Percentiles rank a stretch among this genome's conserved stretches.
Evolutionary conservation across 768 basidiomycete species (phyloP).

Genomic region (Leccinum uliginosum): DNA sequence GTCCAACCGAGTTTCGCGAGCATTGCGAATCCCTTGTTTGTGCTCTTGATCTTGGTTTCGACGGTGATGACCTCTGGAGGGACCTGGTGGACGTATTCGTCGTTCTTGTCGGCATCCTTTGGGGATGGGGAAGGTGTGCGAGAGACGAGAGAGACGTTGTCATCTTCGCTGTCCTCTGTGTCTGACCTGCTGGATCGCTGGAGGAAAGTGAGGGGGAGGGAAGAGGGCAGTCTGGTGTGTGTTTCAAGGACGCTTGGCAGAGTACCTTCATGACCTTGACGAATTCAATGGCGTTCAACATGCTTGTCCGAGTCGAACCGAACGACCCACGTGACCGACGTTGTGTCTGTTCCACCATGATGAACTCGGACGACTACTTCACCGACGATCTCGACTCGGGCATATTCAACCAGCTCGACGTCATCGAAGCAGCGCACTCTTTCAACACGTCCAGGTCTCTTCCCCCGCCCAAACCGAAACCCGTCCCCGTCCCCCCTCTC

Average conservation of each 20-base stretch:
- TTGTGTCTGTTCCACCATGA: conserved; percentile 25
- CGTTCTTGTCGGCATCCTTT: conserved; percentile 52
- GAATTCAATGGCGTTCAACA: too few relatives aligned
- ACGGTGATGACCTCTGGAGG: conserved; percentile 70
- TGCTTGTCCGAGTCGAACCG: conserved; percentile 20
- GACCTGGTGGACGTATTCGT: conserved; percentile 52
- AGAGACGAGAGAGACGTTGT: conserved; percentile 69
- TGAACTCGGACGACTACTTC: conserved; percentile 80
- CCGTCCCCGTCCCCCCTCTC: conserved; percentile 6
- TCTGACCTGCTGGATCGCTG: conserved; percentile 60
- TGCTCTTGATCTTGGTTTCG: conserved; percentile 72
- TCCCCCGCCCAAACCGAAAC: conserved; percentile 33
- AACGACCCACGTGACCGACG: conserved; percentile 21
- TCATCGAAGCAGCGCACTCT: conserved; percentile 60
- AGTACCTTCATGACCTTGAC: too few relatives aligned
- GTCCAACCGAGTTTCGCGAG: conserved; percentile 80
- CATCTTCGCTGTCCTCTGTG: conserved; percentile 52
- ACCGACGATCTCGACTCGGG: conserved; percentile 61
- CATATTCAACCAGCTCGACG: conserved; percentile 57
- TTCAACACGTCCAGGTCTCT: conserved; percentile 2
- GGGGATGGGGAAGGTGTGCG: conserved; percentile 69
- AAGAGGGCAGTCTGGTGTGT: conserved; percentile 54
- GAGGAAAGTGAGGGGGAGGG: conserved; percentile 40
- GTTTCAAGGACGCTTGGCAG: conserved; percentile 41
- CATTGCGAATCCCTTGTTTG: conserved; percentile 79